Evolutionary conservation across 2,329 filamentous ascomycete genomes (phyloP).

Genomic region (Orbilia quercus): DNA sequence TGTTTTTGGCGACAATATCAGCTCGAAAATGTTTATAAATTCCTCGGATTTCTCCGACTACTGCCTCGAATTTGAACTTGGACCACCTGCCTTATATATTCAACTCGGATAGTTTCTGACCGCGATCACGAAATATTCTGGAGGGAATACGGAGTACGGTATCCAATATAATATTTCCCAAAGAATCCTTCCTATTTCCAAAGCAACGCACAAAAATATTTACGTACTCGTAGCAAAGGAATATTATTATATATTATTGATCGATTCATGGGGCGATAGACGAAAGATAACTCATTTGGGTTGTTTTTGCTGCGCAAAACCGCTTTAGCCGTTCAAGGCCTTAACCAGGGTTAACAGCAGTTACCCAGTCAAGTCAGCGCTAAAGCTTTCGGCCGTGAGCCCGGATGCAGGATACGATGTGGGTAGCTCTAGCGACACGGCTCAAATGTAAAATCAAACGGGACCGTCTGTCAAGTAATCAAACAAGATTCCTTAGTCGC

Average conservation of each 20-base stretch:
- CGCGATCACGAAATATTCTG: conserved; percentile 6
- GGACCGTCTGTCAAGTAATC: conserved; percentile 30
- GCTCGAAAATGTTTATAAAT: conserved; percentile 5
- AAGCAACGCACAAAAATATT: conserved; percentile 34
- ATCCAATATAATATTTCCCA: background rate
- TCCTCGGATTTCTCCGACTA: conserved; percentile 43
- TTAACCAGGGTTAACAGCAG: conserved; percentile 18
- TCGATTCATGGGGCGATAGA: conserved; percentile 17
- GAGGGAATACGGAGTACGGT: conserved; percentile 17
- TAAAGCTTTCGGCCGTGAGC: conserved; percentile 49
- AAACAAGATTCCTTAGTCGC: too few species aligned
- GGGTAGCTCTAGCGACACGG: conserved; percentile 32
- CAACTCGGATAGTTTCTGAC: conserved; percentile 4
- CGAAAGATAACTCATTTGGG: conserved; percentile 36
- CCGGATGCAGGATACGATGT: conserved; percentile 30
- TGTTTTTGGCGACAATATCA: conserved; percentile 14
- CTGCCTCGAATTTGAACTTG: conserved; percentile 1
- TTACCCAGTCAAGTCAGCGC: conserved; percentile 54
- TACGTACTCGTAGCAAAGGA: conserved; percentile 22
- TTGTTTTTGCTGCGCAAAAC: conserved; percentile 19
- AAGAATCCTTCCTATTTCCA: conserved; percentile 7
- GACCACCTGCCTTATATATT: conserved; percentile 37
- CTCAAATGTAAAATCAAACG: conserved; percentile 18
- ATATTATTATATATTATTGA: conserved; percentile 17
- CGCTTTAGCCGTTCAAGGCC: conserved; percentile 17